Evolutionary conservation across 2,329 filamentous ascomycete genomes (phyloP).

Genomic region (Thielaviopsis euricoi): DNA sequence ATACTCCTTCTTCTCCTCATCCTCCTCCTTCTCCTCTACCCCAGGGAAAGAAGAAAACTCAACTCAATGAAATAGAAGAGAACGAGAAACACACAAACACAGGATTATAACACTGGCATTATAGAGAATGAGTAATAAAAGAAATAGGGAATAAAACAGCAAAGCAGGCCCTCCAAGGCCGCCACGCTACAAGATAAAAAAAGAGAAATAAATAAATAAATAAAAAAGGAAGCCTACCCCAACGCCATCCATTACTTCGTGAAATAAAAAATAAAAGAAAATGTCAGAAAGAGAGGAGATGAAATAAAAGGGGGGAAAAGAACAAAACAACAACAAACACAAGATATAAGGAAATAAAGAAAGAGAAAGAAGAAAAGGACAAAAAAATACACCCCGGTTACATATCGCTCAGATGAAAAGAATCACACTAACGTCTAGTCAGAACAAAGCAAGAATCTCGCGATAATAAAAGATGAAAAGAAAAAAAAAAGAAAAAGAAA

Average conservation of each 20-base stretch:
- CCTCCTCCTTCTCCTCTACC: neutral
- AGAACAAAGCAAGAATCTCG: neutral
- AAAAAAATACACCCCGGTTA: too few relatives aligned
- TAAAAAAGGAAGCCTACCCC: constrained; percentile 1
- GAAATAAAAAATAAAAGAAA: neutral
- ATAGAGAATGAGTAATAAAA: neutral
- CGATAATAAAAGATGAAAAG: neutral
- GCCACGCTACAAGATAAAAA: neutral
- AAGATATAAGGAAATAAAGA: neutral
- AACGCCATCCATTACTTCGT: constrained; percentile 9
- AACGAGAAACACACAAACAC: too few relatives aligned
- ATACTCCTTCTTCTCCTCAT: neutral
- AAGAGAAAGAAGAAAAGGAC: neutral
- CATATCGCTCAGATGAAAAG: too few relatives aligned
- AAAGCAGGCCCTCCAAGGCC: neutral
- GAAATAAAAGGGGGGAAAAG: neutral
- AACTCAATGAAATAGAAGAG: neutral
- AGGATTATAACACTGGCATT: too few relatives aligned
- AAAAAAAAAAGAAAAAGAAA: neutral
- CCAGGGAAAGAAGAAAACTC: neutral
- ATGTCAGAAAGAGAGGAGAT: neutral
- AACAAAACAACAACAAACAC: neutral
- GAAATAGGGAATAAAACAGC: neutral
- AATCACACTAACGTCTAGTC: too few relatives aligned
- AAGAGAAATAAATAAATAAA: neutral